Conservation (phyloP, 2,329 filamentous ascomycete genomes). For the Monosporascus sp. region DNA sequence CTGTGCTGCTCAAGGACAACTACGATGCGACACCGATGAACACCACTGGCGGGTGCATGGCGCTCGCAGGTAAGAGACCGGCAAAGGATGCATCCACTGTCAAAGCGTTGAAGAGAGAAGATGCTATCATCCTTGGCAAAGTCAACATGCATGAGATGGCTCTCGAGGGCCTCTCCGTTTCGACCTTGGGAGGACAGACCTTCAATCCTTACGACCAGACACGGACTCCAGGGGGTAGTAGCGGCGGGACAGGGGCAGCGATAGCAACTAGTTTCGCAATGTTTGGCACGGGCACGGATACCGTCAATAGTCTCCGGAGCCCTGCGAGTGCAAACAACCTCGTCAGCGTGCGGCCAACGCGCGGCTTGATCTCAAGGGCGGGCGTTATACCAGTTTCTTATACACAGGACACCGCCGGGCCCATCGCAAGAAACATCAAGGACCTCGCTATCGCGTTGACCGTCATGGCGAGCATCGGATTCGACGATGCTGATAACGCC, state of each 20-base stretch:
- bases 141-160: slow-evolving; percentile 60
- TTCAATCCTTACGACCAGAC: slow-evolving; percentile 57
- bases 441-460: slow-evolving; percentile 46
- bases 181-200: slow-evolving; percentile 59
- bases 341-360: slow-evolving; percentile 53
- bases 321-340: slow-evolving; percentile 57
- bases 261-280: slow-evolving; percentile 52
- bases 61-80: slow-evolving; percentile 41
- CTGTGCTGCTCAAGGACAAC: slow-evolving; percentile 60
- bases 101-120: slow-evolving; percentile 41
- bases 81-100: slow-evolving; percentile 45
- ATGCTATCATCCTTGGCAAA: slow-evolving; percentile 55
- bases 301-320: slow-evolving; percentile 57
- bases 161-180: slow-evolving; percentile 57
- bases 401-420: slow-evolving; percentile 52
- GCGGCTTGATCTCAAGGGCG: slow-evolving; percentile 42
- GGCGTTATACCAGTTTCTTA: slow-evolving; percentile 52
- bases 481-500: slow-evolving; percentile 46
- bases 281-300: slow-evolving; percentile 54
- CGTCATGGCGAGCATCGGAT: slow-evolving; percentile 47
- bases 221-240: slow-evolving; percentile 60
- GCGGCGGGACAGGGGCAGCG: slow-evolving; percentile 57
- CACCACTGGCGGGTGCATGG: slow-evolving; percentile 51
- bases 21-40: slow-evolving; percentile 50
- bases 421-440: slow-evolving; percentile 44